phyloP scores from a whole-genome alignment of 2,329 filamentous ascomycete genomes.

The Plenodomus lindquistii region DNA sequence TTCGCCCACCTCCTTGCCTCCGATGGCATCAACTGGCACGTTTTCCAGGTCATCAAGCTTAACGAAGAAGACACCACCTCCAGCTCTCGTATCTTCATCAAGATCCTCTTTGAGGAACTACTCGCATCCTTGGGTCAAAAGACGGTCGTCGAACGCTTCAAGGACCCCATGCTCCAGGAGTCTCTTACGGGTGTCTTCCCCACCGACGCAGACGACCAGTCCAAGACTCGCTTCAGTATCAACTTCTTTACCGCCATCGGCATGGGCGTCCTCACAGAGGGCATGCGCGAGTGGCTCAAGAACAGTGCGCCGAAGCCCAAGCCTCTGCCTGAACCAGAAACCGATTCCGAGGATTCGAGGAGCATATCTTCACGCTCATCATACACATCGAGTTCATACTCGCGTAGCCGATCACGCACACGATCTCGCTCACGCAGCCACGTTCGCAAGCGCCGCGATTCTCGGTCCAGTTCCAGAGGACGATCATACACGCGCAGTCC shows the following conservation, averaged over 20 bases:
- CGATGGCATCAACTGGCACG: constrained; percentile 91
- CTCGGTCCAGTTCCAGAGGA: constrained; percentile 31
- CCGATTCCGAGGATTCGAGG: constrained; percentile 37
- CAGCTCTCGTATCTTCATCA: constrained; percentile 96
- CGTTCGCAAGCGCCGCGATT: constrained; percentile 23
- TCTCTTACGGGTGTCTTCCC: constrained; percentile 88
- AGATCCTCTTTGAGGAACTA: constrained; percentile 94
- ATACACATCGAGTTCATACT: constrained; percentile 36
- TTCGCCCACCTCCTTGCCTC: constrained; percentile 89
- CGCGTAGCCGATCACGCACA: constrained; percentile 22
- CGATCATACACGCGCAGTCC: constrained; percentile 36
- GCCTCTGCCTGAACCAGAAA: constrained; percentile 51
- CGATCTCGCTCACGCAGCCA: constrained; percentile 13
- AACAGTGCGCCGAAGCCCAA: constrained; percentile 82
- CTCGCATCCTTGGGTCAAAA: constrained; percentile 83
- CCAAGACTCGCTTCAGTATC: constrained; percentile 94
- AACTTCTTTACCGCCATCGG: constrained; percentile 99
- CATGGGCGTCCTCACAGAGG: constrained; percentile 91
- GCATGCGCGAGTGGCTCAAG: constrained; percentile 88
- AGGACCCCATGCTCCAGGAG: constrained; percentile 72
- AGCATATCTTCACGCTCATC: constrained; percentile 41
- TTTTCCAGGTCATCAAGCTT: constrained; percentile 79
- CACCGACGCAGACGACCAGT: constrained; percentile 73
- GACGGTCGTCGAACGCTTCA: constrained; percentile 76
- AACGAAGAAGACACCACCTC: constrained; percentile 98